Conservation (phyloP, 108 stramenopile species). For the Bacterosira constricta region DNA sequence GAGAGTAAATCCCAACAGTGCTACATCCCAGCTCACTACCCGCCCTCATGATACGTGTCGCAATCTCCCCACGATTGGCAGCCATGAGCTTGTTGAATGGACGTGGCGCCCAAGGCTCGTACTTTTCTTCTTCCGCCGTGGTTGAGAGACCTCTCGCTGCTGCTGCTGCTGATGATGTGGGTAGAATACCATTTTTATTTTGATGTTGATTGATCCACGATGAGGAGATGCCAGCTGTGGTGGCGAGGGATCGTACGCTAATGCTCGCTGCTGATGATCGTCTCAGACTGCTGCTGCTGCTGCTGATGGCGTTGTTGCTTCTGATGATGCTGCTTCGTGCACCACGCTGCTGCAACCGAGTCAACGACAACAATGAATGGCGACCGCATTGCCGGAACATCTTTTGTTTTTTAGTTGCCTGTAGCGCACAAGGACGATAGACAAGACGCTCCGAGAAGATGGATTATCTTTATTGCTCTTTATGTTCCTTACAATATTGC, state of each 20-base stretch:
- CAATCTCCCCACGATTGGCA: slow-evolving; percentile 50
- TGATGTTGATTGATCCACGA: too few species aligned
- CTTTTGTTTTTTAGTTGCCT: not conserved
- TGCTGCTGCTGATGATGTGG: not conserved
- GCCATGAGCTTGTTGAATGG: slow-evolving; percentile 2
- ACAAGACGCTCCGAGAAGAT: too few species aligned
- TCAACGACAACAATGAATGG: not conserved
- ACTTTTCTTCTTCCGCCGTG: not conserved
- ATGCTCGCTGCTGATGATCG: not conserved
- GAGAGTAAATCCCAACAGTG: slow-evolving; percentile 88
- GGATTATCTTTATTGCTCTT: too few species aligned
- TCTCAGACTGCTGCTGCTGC: not conserved
- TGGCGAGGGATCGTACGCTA: not conserved
- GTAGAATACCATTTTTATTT: not conserved
- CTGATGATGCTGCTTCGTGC: not conserved
- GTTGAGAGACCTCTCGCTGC: not conserved
- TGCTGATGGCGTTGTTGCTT: not conserved
- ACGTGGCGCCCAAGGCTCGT: not conserved
- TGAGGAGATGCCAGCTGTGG: not conserved
- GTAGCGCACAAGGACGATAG: too few species aligned
- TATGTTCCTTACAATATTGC: too few species aligned
- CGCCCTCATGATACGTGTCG: slow-evolving; percentile 76
- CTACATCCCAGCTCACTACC: slow-evolving; percentile 75
- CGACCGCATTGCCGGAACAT: not conserved
- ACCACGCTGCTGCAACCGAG: too few species aligned